Evolutionary conservation across 768 basidiomycete species (phyloP), one percentile per base, ranked within the genome.

Genomic region (Gelatoporia subvermispora): DNA sequence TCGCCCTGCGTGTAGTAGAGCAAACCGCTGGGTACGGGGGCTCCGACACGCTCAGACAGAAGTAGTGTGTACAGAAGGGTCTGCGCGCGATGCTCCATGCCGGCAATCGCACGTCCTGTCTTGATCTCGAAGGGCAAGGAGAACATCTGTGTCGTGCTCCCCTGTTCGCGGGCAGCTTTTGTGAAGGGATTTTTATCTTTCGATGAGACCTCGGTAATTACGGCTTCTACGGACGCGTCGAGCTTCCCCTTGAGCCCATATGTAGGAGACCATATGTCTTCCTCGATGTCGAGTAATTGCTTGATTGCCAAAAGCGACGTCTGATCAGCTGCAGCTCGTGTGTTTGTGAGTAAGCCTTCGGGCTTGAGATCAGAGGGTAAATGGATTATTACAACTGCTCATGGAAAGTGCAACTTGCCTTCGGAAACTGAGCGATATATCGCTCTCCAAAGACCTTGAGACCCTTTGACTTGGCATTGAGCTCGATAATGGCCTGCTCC

Each of bases 21-120:
- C 39, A 99, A 70, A 13, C 96, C 96, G 7, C 84, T 81, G 1
- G 82, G 76, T 8, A 96, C 82, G 18, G 85, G 78, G 4, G 79
- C 77, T 4, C 84, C 90, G 59, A 97, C 97, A n/a, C 95, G 79
- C 63, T 98, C 94, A 35, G 82, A 79, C 57, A 93, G 81, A 1
- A 99, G 75, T 4, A 98, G 72, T 1, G 93, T 95, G 64, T 99
- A 99, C 3, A 99, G 70, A 85, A 97, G 93, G 1, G 96, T 99
- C 67, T 99, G 96, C 0, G 96, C 96, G 34, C 96, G 86, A 65
- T 98, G 95, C 55, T 95, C 93, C 81, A 93, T 83, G 2, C 79
- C 77, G 0, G 81, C 85, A 5, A 74, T 70, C 0, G 85, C 70
- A 24, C 87, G 77, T 2, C 96, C 96, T 0, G 96, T 99, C 69